Evolutionary conservation across 805 yeast species (phyloP), one percentile per base, ranked within the genome.

Genomic region (Vanderwaltozyma yarrowii): DNA sequence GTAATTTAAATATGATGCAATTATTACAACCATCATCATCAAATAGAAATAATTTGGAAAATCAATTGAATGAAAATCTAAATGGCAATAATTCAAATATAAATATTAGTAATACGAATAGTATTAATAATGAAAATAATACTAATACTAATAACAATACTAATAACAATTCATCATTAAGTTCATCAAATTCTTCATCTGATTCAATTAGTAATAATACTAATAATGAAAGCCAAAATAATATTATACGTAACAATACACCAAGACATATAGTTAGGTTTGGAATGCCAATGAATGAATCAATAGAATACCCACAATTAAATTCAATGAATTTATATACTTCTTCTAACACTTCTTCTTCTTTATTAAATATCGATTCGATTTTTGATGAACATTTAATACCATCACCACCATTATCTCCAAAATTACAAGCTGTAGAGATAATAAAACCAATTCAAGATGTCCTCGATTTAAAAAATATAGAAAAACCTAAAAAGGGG

Each of bases 361-460:
- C 33, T 16, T 24, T 19, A 14, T 18, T 40, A 15, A 38, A 43
- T 21, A 41, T 45, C 4, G 53, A 51, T 37, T 30, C 47, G 7
- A 19, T 45, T 16, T 29, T 44, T 30, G 56, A 51, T 28, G 59
- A 50, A 23, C 46, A 44, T n/a, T 37, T 46, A 23, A 54, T 57
- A 8, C 61, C 58, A 1, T 58, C 62, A 13, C 62, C 62, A 10
- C 62, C 62, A 4, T 41, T 56, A 31, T 58, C 62, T 4, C 62
- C 62, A 24, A 52, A 48, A 32, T 20, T 34, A 12, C 17, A n/a
- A 14, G 18, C 30, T 8, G 29, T 26, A 6, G 29, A 26, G 6
- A 13, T 5, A 7, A 26, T 7, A 7, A 11, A 6, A 26, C 29
- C 29, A 26, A n/a, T n/a, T n/a, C n/a, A n/a, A n/a, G n/a, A n/a